Evolutionary conservation across 2,329 filamentous ascomycete genomes (phyloP).

Genomic region (Calonectria crousiana): DNA sequence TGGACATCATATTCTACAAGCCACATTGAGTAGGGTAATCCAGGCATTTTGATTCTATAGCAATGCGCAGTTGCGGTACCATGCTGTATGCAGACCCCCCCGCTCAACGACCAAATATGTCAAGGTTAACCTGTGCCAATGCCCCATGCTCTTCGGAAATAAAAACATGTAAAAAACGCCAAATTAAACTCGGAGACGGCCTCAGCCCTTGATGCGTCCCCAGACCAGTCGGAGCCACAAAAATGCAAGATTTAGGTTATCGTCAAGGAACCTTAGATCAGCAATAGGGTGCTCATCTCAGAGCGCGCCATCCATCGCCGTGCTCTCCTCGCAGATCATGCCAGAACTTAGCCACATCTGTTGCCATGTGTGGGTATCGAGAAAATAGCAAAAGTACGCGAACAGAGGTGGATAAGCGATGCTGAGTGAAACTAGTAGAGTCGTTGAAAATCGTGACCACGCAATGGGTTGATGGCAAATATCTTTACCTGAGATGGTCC

Average conservation of each 20-base stretch:
- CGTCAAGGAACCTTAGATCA: slow-evolving; percentile 28
- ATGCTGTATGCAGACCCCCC: slow-evolving; percentile 7
- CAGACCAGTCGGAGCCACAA: slow-evolving; percentile 44
- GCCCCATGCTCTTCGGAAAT: background rate
- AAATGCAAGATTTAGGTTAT: slow-evolving; percentile 42
- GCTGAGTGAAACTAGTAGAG: background rate
- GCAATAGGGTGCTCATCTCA: slow-evolving; percentile 26
- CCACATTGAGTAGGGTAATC: slow-evolving; percentile 27
- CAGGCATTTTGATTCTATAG: slow-evolving; percentile 39
- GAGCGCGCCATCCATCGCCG: background rate
- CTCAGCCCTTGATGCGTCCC: slow-evolving; percentile 70
- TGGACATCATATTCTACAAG: background rate
- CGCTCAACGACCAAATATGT: slow-evolving; percentile 15
- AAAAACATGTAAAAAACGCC: slow-evolving; percentile 36
- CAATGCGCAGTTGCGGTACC: slow-evolving; percentile 31
- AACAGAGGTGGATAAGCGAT: slow-evolving; percentile 13
- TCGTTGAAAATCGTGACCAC: background rate
- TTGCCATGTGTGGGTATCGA: background rate
- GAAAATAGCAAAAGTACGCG: slow-evolving; percentile 14
- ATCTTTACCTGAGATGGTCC: slow-evolving; percentile 29
- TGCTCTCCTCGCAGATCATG: background rate
- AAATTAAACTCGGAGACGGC: slow-evolving; percentile 54
- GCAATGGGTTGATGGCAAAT: background rate
- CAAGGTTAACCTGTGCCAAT: background rate
- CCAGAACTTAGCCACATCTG: too few species aligned